phyloP scores from a whole-genome alignment of 352 stramenopile genomes.

The Pythium guiyangense region DNA sequence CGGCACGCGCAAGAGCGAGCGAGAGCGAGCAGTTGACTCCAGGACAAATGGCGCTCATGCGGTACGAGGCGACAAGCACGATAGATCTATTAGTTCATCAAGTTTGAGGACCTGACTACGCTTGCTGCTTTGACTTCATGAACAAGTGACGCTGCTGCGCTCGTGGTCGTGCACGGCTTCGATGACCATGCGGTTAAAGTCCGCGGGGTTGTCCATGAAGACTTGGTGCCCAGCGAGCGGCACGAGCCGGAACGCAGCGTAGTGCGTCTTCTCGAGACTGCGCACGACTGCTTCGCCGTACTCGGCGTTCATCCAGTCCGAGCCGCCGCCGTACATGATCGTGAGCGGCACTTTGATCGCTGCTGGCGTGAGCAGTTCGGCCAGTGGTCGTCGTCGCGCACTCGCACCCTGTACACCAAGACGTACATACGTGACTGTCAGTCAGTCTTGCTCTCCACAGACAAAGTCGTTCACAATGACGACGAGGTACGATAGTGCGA shows the following conservation, averaged over 20 bases:
- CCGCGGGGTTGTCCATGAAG: slow-evolving; percentile 81
- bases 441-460: too few relatives aligned
- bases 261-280: slow-evolving; percentile 51
- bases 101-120: neutral
- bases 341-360: slow-evolving; percentile 66
- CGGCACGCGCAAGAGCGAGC: too few relatives aligned
- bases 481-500: neutral
- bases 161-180: slow-evolving; percentile 66
- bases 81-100: too few relatives aligned
- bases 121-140: neutral
- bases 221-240: slow-evolving; percentile 70
- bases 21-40: too few relatives aligned
- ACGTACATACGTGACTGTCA: neutral
- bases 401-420: slow-evolving; percentile 32
- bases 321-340: slow-evolving; percentile 72
- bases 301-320: slow-evolving; percentile 78
- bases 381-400: slow-evolving; percentile 42
- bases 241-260: slow-evolving; percentile 64
- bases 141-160: slow-evolving; percentile 10
- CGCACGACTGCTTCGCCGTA: slow-evolving; percentile 55
- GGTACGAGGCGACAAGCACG: too few relatives aligned
- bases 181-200: slow-evolving; percentile 73
- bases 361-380: slow-evolving; percentile 41
- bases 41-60: too few relatives aligned
- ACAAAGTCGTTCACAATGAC: neutral